Base-by-base conservation (phyloP, 179 eudicot species). In the Heliamphora pulchella region DNA sequence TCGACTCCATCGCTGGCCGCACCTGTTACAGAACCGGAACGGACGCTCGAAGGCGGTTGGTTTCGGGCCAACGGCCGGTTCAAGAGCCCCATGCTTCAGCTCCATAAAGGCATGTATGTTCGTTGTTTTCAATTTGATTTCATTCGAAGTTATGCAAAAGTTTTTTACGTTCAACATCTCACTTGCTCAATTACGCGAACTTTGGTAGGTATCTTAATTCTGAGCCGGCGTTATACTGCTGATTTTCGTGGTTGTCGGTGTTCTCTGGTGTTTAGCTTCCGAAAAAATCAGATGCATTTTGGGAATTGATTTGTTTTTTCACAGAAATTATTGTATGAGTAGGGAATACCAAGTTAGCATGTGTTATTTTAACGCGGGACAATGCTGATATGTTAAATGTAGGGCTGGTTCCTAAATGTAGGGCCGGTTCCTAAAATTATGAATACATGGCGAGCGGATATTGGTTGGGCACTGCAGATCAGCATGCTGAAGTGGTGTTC, bases 21-120 rank as follows among this genome's bases (percentile, higher is more conserved):
- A 67, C 80, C 82, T 81, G 83, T 53, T 69, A 72, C 22, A 5
- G 90, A 83, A 50, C 79, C 79, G 51, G 91, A 84, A 68, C 47
- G 88, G 84, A 81, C 80, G 47, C 90, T 96, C n/a, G 99, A 94
- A 85, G 86, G 90, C 31, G 87, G 88, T 51, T 96, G 99, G 99
- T 96, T 96, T 87, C 90, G 97, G 10, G 81, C 88, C 44, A 84
- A 88, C 82, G 91, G 90, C 58, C 89, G 92, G 78, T 92, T 94
- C 75, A 94, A 85, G 78, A 92, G 98, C 82, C 97, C 97, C 51
- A 92, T 96, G 99, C 90, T 96, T 83, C 94, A 92, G 85, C 97
- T 96, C 59, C 99, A 96, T 75, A 90, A 91, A 89, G 99, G 98
- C 92, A 43, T 57, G 7, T 71, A 1, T 7, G 18, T 43, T 48